A percentile compares a stretch with the other conserved stretches of the same genome.
Conservation (phyloP, 2,329 filamentous ascomycete genomes). For the Coleophoma crateriformis region DNA sequence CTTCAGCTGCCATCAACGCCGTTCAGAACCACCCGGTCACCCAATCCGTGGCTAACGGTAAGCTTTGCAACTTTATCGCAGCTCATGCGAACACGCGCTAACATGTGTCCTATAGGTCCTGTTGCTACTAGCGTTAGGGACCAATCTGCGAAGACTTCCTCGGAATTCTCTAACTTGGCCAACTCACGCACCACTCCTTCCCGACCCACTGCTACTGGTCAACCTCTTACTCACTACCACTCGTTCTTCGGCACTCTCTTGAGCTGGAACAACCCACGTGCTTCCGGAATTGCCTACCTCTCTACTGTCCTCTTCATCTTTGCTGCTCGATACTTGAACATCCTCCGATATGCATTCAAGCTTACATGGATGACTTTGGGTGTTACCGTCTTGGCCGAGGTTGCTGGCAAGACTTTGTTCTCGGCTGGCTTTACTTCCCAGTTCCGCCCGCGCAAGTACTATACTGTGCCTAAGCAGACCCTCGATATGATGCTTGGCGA, state of each 20-base stretch:
- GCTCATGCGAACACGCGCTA: not conserved
- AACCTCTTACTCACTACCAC: constrained; percentile 64
- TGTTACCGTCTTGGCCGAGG: constrained; percentile 55
- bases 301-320: constrained; percentile 55
- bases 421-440: constrained; percentile 59
- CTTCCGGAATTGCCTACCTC: constrained; percentile 59
- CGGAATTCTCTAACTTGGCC: constrained; percentile 53
- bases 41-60: constrained; percentile 25
- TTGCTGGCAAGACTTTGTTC: constrained; percentile 54
- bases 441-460: constrained; percentile 62
- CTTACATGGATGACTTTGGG: constrained; percentile 58
- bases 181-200: constrained; percentile 49
- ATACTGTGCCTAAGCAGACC: constrained; percentile 58
- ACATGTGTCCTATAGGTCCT: constrained; percentile 37
- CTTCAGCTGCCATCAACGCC: constrained; percentile 23
- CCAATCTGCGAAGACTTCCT: constrained; percentile 46
- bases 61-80: constrained; percentile 4
- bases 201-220: constrained; percentile 50
- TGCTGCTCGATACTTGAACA: constrained; percentile 58
- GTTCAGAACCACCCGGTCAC: constrained; percentile 26
- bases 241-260: constrained; percentile 65
- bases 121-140: constrained; percentile 54
- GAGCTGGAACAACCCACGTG: constrained; percentile 64
- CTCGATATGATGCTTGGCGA: constrained; percentile 57
- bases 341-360: constrained; percentile 61